Base-by-base conservation (phyloP, 73 alveolate species). In the Paramecium primaurelia region DNA sequence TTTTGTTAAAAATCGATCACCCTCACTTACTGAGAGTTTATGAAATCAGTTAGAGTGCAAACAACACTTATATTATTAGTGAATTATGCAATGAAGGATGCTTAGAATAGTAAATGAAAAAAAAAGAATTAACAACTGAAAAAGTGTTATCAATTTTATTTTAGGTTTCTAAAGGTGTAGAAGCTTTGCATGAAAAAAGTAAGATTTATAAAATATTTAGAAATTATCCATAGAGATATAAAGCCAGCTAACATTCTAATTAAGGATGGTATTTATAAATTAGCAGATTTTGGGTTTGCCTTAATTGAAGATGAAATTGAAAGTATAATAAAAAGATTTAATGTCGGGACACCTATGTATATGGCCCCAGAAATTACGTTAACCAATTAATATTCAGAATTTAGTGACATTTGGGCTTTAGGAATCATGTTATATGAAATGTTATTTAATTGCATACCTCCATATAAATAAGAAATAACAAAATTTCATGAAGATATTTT, bases 321-420 rank as follows among this genome's bases (percentile, higher is more conserved):
- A 89, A 89, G 42, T 89, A 51, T 71, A n/a, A 42, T 75, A 58
- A 54, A 84, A 77, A 4, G 92, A 54, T 44, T 71, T 89, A 32
- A 89, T 89, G 94, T 89, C 8, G 94, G 94, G 12, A 71, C 94
- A 8, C 94, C 94, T 4, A 58, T 89, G 28, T 89, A 89, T 47
- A 89, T 89, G 94, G 94, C 94, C 3, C 94, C 94, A 14, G 94
- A 89, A 71, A 64, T 89, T 71, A 68, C 83, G 2, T 71, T 80
- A 89, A 89, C 92, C 2, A 44, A 42, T 71, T 18, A 38, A 16
- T 89, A 89, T 71, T 42, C 68, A n/a, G 51, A 36, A 8, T 42
- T 25, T 25, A 89, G 92, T 58, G 94, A 89, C 49, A 89, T 89
- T 14, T 89, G 94, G 94, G 83, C 92, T 71, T 47, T 89, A 28